Conservation (phyloP, 495 filamentous ascomycete species). For the Aspergillus campestris region DNA sequence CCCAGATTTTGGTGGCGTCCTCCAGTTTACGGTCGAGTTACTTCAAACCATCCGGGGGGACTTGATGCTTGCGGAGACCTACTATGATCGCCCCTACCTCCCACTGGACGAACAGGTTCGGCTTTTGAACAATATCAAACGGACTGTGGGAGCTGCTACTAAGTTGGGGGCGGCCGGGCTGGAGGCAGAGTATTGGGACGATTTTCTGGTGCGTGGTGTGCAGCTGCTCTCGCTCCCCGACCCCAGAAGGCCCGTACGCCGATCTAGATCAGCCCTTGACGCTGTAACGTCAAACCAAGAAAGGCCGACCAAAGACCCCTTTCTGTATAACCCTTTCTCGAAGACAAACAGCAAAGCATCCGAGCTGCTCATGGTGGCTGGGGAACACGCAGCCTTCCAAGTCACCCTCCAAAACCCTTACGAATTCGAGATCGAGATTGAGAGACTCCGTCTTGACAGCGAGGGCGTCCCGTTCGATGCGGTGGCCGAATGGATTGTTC, state of each 20-base stretch:
- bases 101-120: slow-evolving; percentile 76
- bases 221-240: slow-evolving; percentile 50
- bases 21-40: slow-evolving; percentile 76
- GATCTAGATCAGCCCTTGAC: slow-evolving; percentile 62
- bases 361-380: slow-evolving; percentile 64
- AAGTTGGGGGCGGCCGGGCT: slow-evolving; percentile 61
- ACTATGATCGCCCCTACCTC: slow-evolving; percentile 50
- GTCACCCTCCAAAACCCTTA: slow-evolving; percentile 88
- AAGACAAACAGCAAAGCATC: slow-evolving; percentile 52
- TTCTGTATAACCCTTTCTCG: slow-evolving; percentile 85
- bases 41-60: slow-evolving; percentile 68
- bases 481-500: slow-evolving; percentile 50
- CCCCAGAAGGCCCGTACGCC: slow-evolving; percentile 56
- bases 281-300: slow-evolving; percentile 44
- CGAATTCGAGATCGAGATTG: slow-evolving; percentile 84
- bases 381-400: slow-evolving; percentile 65
- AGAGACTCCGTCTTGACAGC: slow-evolving; percentile 65
- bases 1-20: slow-evolving; percentile 80
- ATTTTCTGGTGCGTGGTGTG: slow-evolving; percentile 81
- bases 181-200: slow-evolving; percentile 89
- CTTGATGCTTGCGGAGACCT: slow-evolving; percentile 52
- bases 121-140: slow-evolving; percentile 70
- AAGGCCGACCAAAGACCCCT: slow-evolving; percentile 62
- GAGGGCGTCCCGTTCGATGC: slow-evolving; percentile 64
- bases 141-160: slow-evolving; percentile 67